Base-by-base conservation (phyloP, 73 alveolate genomes). In the Paramecium bursaria region DNA sequence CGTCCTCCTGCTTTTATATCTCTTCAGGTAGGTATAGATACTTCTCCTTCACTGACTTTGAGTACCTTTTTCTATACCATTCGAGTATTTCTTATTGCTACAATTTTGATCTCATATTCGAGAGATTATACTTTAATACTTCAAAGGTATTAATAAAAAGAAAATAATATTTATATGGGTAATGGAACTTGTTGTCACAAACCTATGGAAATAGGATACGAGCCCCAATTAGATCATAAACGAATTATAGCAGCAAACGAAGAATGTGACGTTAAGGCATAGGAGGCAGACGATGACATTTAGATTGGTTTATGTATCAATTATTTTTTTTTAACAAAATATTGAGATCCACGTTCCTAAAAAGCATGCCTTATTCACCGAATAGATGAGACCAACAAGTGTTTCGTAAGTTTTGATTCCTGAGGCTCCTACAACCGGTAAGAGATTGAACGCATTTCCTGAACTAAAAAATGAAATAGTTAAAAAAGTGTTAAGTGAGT, bases 131-230 rank as follows among this genome's bases (percentile, higher is more conserved):
- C n/a, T n/a, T n/a, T n/a, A n/a, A n/a, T n/a, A n/a, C n/a, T n/a
- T n/a, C n/a, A n/a, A n/a, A n/a, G n/a, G n/a, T n/a, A n/a, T n/a
- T n/a, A n/a, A n/a, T n/a, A n/a, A n/a, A n/a, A n/a, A n/a, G n/a
- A n/a, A n/a, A n/a, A 26, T 57, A 57, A 57, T 57, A 26, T 29
- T 27, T 33, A 67, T 39, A 67, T 67, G 57, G 82, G 82, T n/a
- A 67, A 67, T 67, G 82, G 51, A 67, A 39, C 46, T 39, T 67
- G 57, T 42, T 67, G 60, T 67, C 22, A 53, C 21, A 48, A 57
- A 39, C 82, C 60, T 19, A 21, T 6, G 7, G 27, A 25, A 19
- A 13, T 39, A 35, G 35, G 22, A 3, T 19, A 33, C 14, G 44
- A 67, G 60, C 60, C 3, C 0, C 19, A 5, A 42, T 15, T 14